phyloP scores from a whole-genome alignment of 2,329 filamentous ascomycete species.

The Talaromyces sp. region DNA sequence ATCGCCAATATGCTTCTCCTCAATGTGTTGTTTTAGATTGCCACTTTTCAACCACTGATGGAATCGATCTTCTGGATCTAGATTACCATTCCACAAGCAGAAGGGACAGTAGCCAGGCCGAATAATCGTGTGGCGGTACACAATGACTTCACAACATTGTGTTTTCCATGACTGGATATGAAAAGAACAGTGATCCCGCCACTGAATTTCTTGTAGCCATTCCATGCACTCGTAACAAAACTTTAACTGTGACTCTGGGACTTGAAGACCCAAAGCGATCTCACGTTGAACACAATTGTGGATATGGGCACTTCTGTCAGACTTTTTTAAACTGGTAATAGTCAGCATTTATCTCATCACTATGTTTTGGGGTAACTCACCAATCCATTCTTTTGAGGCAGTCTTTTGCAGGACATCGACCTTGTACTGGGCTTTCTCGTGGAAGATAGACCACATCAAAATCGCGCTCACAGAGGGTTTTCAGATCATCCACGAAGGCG shows the following conservation, averaged over 20 bases:
- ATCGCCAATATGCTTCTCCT: slow-evolving; percentile 10
- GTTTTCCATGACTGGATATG: slow-evolving; percentile 16
- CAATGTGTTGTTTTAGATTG: slow-evolving; percentile 10
- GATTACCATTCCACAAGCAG: slow-evolving; percentile 11
- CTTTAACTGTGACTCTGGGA: slow-evolving; percentile 12
- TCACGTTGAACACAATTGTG: slow-evolving; percentile 17
- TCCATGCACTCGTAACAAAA: slow-evolving; percentile 22
- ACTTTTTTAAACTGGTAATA: slow-evolving; percentile 14
- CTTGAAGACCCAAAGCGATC: slow-evolving; percentile 9
- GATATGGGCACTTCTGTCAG: slow-evolving; percentile 18
- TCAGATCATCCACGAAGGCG: slow-evolving; percentile 16
- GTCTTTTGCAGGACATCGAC: slow-evolving; percentile 14
- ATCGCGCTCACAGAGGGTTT: slow-evolving; percentile 15
- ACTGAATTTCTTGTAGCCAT: slow-evolving; percentile 10
- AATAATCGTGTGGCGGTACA: slow-evolving; percentile 16
- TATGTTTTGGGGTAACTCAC: slow-evolving; percentile 10
- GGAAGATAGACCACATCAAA: slow-evolving; percentile 23
- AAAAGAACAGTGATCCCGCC: slow-evolving; percentile 14
- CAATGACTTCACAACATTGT: slow-evolving; percentile 16
- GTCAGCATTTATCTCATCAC: slow-evolving; percentile 13
- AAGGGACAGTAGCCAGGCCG: slow-evolving; percentile 18
- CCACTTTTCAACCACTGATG: slow-evolving; percentile 5
- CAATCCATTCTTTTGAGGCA: slow-evolving; percentile 12
- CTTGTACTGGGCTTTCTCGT: slow-evolving; percentile 13
- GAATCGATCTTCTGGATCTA: slow-evolving; percentile 9